Evolutionary conservation across 495 filamentous ascomycete genomes (phyloP), one percentile per base, ranked within the genome.

Genomic region (Podospora sp.): DNA sequence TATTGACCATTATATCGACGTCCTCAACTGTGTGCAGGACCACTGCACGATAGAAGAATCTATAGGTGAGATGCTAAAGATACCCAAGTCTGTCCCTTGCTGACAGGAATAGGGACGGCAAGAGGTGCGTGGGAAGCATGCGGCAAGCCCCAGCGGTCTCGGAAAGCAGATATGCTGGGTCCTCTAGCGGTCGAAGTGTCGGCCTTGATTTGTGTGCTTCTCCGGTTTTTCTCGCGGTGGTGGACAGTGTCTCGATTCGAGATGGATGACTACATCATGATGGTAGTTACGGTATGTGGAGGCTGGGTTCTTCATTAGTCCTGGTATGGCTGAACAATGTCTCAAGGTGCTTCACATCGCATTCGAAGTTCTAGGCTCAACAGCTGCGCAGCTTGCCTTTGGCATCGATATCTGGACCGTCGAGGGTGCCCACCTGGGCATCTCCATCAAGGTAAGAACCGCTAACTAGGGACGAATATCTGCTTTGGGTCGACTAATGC

Each of bases 341-440:
- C 24, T 9, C n/a, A 1, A 73, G 71, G 33, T 60, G 1, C 52
- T 71, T 7, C 70, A 60, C 58, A 52, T 66, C 20, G 29, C 52
- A 0, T 68, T 71, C 57, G 59, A 68, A 14, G 58, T 55, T 18
- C 6, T 70, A 11, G 68, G 67, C 9, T 12, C 11, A 25, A 40
- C 58, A 69, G 72, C 68, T 20, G 65, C 60, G 4, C 18, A 59
- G 12, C 14, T 52, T 8, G 70, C 68, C 0, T 71, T 75, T 53
- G 73, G 73, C 22, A 65, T 71, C 4, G 73, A 75, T 33, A 66
- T 72, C 18, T 75, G 73, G 73, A 72, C 67, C 12, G 71, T 75
- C 3, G 16, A 63, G 0, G 25, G 55, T 1, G 35, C 63, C 6
- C 46, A 27, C 5, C 26, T 75, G 36, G 66, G 67, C 1, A 21